phyloP scores from a whole-genome alignment of 352 stramenopile genomes.

The Globisporangium solare region DNA sequence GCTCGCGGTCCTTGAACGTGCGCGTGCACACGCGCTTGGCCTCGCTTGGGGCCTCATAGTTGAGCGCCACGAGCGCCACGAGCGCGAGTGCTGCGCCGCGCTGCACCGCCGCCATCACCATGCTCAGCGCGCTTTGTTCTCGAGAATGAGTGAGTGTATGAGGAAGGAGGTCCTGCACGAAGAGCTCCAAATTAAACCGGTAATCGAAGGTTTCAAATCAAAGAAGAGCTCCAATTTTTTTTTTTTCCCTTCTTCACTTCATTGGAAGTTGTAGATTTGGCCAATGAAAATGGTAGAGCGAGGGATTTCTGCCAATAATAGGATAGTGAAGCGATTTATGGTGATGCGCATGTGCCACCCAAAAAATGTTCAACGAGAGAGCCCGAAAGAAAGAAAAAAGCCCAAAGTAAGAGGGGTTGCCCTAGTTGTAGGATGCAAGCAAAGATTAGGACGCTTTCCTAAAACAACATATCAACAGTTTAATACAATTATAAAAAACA shows the following conservation, averaged over 20 bases:
- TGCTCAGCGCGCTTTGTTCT: background rate
- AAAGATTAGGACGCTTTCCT: too few species aligned
- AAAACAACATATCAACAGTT: too few species aligned
- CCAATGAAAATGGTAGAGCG: background rate
- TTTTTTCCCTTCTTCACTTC: background rate
- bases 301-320: background rate
- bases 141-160: too few species aligned
- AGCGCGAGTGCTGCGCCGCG: background rate
- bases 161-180: too few species aligned
- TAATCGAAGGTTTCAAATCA: too few species aligned
- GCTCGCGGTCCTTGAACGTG: conserved; percentile 39
- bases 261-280: background rate
- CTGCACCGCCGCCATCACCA: background rate
- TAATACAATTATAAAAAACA: too few species aligned
- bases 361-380: too few species aligned
- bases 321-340: background rate
- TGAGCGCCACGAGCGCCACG: conserved; percentile 3
- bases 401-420: too few species aligned
- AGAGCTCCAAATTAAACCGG: background rate
- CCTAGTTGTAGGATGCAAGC: too few species aligned
- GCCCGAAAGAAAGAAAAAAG: too few species aligned
- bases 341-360: background rate
- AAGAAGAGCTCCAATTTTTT: too few species aligned
- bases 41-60: conserved; percentile 1
- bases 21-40: conserved; percentile 41